Evolutionary conservation across 768 basidiomycete genomes (phyloP), one percentile per base, ranked within the genome.

Genomic region (Phaeolepiota aurea): DNA sequence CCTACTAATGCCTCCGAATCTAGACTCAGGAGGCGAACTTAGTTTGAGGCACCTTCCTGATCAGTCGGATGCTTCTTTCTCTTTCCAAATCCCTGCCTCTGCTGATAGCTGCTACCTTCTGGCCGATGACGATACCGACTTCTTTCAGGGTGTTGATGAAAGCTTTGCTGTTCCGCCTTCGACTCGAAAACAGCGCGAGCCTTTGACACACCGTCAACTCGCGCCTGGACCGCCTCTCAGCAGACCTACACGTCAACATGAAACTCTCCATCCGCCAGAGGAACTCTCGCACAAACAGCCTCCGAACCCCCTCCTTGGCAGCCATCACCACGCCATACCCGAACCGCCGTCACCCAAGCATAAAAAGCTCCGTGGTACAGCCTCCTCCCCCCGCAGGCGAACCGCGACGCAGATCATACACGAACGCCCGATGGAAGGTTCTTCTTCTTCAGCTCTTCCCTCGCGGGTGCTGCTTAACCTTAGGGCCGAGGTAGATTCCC

Each of bases 31-130:
- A 30, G 64, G 66, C 32, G 66, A 67, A 39, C 55, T 74, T 15
- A 80, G 74, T 42, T 55, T 70, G 36, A 65, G 71, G 51, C 72
- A 77, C 54, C 50, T 78, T 19, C 77, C 77, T 30, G 76, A 80
- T 45, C 52, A 68, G 38, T 73, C 72, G 18, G 66, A 71, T 46
- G 49, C 57, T n/a, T 74, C 71, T 23, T 69, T 66, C 45, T 76
- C 75, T 1, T 74, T 77, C 53, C 72, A 77, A 53, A 74, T 79
- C 23, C 77, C 79, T 3, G 57, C 59, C 5, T 50, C 58, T 4
- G 60, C 58, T 28, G 53, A 55, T 4, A 70, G 66, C 12, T 73
- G 76, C 47, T 67, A 78, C 48, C 68, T 81, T 19, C 68, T 82
- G 3, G 56, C 57, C 5, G 62, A 66, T 33, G 71, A 79, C 42